phyloP scores from a whole-genome alignment of 495 filamentous ascomycete species.

The Aspergillus panamensis region DNA sequence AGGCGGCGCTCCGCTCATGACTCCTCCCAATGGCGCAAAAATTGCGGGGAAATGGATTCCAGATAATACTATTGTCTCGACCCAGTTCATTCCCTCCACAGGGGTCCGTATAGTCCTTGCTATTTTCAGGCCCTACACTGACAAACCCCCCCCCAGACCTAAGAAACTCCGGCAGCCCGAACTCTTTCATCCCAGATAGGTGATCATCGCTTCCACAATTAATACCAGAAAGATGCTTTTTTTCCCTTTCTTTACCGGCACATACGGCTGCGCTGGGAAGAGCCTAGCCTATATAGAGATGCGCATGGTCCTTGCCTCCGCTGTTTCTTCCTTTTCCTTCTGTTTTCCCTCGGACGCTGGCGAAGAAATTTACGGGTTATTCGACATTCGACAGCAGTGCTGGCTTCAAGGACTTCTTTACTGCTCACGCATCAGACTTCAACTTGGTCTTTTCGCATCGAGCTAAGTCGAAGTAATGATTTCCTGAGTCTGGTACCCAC shows the following conservation, averaged over 20 bases:
- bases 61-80: conserved; percentile 16
- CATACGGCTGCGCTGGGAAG: conserved; percentile 7
- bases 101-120: conserved; percentile 9
- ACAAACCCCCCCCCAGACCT: not conserved
- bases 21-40: conserved; percentile 22
- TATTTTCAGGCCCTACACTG: not conserved
- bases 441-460: conserved; percentile 1
- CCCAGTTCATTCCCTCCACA: conserved; percentile 22
- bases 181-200: conserved; percentile 9
- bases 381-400: not conserved
- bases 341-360: not conserved
- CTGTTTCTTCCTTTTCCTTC: not conserved
- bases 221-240: conserved; percentile 5
- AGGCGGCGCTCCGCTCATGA: conserved; percentile 19
- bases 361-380: not conserved
- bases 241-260: conserved; percentile 1
- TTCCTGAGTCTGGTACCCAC: not conserved
- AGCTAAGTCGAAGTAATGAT: not conserved
- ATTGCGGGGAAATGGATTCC: conserved; percentile 28
- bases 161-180: conserved; percentile 1
- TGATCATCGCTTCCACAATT: conserved; percentile 4
- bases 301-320: not conserved
- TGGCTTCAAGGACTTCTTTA: not conserved
- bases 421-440: conserved; percentile 1
- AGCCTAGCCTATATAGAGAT: conserved; percentile 7